These are phyloP conservation scores for Paecilomyces niveus DNA, from an alignment of 2,329 filamentous ascomycete species.

Conservation along the genomic window DNA sequence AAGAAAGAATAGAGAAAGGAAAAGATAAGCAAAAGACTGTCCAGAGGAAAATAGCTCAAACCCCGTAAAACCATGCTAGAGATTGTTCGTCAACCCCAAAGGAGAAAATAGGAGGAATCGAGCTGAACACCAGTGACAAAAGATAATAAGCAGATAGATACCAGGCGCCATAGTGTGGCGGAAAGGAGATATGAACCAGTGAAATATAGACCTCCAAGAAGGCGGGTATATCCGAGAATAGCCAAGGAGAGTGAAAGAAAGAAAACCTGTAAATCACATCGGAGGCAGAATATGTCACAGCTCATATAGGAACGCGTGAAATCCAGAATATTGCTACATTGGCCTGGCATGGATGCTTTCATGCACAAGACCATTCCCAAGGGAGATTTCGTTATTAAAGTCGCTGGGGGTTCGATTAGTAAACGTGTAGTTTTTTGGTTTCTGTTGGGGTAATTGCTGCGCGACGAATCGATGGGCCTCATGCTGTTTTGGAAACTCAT, in stretches of 20 bases:
- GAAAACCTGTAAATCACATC: neutral
- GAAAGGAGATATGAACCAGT: neutral
- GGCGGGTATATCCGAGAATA: neutral
- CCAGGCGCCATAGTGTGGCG: neutral
- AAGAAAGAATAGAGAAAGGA: neutral
- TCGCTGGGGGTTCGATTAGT: conserved; percentile 36
- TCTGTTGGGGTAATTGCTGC: conserved; percentile 35
- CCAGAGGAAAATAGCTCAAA: neutral
- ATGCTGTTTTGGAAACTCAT: conserved; percentile 39
- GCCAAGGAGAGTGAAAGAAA: neutral
- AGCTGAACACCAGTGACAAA: neutral
- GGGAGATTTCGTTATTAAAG: conserved; percentile 13
- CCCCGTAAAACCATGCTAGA: neutral
- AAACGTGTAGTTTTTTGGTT: conserved; percentile 38
- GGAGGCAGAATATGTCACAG: neutral
- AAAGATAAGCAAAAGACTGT: neutral
- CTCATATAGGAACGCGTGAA: neutral
- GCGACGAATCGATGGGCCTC: conserved; percentile 35
- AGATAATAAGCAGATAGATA: neutral
- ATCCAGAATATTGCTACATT: neutral
- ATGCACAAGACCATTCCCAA: neutral
- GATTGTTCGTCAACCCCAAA: neutral
- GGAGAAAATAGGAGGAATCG: neutral
- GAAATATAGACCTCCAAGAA: neutral
- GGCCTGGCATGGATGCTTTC: neutral